Conservation (phyloP, 805 yeast species). For the Wickerhamiella lipophila region DNA sequence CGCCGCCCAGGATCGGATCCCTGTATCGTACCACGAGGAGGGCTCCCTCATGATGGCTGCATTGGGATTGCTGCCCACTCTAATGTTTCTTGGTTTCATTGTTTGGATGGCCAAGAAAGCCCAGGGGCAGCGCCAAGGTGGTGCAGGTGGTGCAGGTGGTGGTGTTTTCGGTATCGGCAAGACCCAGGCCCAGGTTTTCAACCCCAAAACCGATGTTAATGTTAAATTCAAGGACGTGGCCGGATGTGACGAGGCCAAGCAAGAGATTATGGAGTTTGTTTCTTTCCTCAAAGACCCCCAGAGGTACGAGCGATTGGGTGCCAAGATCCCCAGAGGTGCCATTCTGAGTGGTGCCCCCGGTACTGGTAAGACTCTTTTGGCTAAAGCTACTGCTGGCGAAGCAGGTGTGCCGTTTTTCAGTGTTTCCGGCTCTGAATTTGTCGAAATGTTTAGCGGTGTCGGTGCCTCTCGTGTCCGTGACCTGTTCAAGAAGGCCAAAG, state of each 20-base stretch:
- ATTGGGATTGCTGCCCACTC: constrained; percentile 68
- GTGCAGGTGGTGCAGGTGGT: constrained; percentile 49
- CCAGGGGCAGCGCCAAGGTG: constrained; percentile 35
- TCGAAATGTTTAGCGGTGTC: constrained; percentile 95
- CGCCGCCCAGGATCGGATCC: constrained; percentile 58
- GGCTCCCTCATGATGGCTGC: constrained; percentile 51
- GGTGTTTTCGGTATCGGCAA: constrained; percentile 70
- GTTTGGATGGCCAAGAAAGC: constrained; percentile 49
- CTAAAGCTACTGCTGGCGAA: constrained; percentile 94
- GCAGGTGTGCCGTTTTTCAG: constrained; percentile 89
- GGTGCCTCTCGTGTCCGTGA: constrained; percentile 94
- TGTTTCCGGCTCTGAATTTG: constrained; percentile 88
- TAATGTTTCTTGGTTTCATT: constrained; percentile 66
- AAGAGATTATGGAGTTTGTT: constrained; percentile 92
- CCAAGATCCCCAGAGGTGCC: constrained; percentile 92
- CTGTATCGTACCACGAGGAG: constrained; percentile 60
- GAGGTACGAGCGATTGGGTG: constrained; percentile 79
- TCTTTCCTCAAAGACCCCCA: constrained; percentile 73
- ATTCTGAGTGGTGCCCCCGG: constrained; percentile 93
- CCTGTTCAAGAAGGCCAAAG: constrained; percentile 76
- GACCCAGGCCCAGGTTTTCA: constrained; percentile 65
- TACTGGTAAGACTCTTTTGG: constrained; percentile 86
- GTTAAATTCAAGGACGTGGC: constrained; percentile 83
- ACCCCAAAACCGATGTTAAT: constrained; percentile 71
- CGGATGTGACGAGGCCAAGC: constrained; percentile 88